Evolutionary conservation across 352 stramenopile genomes (phyloP), one percentile per base, ranked within the genome.

Genomic region (Phytophthora cactorum): DNA sequence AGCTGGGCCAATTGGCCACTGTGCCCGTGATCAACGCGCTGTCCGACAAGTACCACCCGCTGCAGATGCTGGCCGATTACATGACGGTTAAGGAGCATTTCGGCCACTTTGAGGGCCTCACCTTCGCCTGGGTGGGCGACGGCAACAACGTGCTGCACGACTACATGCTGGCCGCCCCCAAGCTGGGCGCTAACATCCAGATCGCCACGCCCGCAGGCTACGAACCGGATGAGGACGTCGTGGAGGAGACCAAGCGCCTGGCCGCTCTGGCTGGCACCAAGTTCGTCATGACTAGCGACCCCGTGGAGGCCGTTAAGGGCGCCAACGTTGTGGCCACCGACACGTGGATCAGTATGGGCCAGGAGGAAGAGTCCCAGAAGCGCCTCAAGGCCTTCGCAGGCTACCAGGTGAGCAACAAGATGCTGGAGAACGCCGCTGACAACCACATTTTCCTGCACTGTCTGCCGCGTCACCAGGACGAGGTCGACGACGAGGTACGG

Each of bases 21-120:
- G 93, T 99, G 39, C 97, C 97, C 46, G 95, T 99, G 32, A 99
- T 99, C 75, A 99, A 99, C 70, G 97, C 97, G 22, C 84, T 99
- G 7, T 98, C 89, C 63, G 97, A 99, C 72, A 95, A 98, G 77
- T 97, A 99, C 76, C 98, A 99, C 76, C 98, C 97, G 22, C 82
- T 99, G 31, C 98, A 99, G 76, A 98, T 97, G 59, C 82, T 99
- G 41, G 98, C 97, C 1, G 98, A 99, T 82, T 91, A 98, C 46
- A 96, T 99, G 92, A 99, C 97, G 3, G 86, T 99, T 11, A 58
- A 86, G 73, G 87, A 97, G 61, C 89, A 94, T 61, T 97, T 97
- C 66, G 90, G 90, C 34, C 77, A 82, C 51, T 70, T 94, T 22
- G 75, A 95, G 17, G 96, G 95, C 5, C 91, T 98, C 45, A 99